phyloP scores from a whole-genome alignment of 768 basidiomycete species.

The Boletus bicolor region DNA sequence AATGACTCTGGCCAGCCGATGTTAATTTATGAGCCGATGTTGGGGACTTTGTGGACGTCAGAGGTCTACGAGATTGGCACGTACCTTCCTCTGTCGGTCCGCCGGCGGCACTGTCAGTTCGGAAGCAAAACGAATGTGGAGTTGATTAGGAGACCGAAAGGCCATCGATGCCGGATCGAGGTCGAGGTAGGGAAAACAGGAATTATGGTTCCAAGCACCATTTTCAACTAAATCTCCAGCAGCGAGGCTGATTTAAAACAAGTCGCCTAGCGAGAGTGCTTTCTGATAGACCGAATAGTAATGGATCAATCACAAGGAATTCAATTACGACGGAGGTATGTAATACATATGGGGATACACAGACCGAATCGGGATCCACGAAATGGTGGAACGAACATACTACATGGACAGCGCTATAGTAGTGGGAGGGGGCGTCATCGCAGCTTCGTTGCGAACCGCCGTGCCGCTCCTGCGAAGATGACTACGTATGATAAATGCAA shows the following conservation, averaged over 20 bases:
- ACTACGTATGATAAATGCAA: constrained; percentile 18
- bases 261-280: background rate
- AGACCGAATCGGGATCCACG: constrained; percentile 6
- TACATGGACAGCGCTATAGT: background rate
- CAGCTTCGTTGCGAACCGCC: background rate
- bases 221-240: background rate
- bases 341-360: constrained; percentile 3
- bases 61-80: background rate
- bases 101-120: constrained; percentile 31
- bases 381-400: background rate
- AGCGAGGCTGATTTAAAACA: constrained; percentile 11
- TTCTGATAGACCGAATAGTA: background rate
- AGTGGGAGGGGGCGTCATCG: background rate
- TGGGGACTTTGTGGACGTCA: background rate
- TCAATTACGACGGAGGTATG: constrained; percentile 13
- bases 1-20: constrained; percentile 15
- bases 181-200: background rate
- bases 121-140: constrained; percentile 33
- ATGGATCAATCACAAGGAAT: constrained; percentile 3
- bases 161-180: constrained; percentile 26
- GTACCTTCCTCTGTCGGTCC: constrained; percentile 33
- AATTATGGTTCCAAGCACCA: background rate
- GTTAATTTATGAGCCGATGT: background rate
- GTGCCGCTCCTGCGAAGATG: constrained; percentile 2
- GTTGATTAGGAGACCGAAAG: constrained; percentile 9